Base-by-base conservation (phyloP, 2,329 filamentous ascomycete genomes). In the Tolypocladium endophyticum region DNA sequence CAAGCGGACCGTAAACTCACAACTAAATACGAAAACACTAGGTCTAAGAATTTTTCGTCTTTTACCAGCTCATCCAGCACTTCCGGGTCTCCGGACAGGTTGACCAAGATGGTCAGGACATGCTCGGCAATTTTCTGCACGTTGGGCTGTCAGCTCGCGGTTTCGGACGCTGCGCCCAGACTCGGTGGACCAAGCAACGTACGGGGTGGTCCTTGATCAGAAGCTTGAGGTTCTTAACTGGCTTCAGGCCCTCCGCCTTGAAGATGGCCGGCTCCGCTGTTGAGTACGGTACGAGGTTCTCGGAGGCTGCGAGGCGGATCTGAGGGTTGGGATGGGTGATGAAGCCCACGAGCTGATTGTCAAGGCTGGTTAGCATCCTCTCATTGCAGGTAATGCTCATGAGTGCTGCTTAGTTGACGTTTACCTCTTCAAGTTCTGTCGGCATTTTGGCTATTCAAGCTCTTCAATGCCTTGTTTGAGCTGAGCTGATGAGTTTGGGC, bases 251-350 rank as follows among this genome's bases (percentile, higher is more conserved):
- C 35, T 91, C 84, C 9, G 80, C 79, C 75, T 97, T 97, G 81
- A 99, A 99, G 28, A 97, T 83, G 0, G 80, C 77, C 0, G 89
- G 87, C 64, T 96, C 82, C 1, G 82, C 76, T 14, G 85, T 81
- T 30, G 89, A 89, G 64, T 90, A 97, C 14, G 91, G 90, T 54
- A 97, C 86, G 41, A 97, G 81, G 67, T 95, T 89, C 73, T 96
- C 92, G 58, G 87, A 85, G 56, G 92, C 92, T 65, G 93, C 82
- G 72, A 90, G 86, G 67, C 94, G 86, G 64, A 97, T 91, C 72
- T 96, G 89, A 50, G 91, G 90, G 72, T 95, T 96, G 61, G 90
- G 90, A 76, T 96, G 88, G 74, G 90, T 88, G 61, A 97, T 89
- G 75, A 97, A 97, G 72, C 92, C 91, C 62, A 97, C 91, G 58